A percentile compares a stretch with the other conserved stretches of the same genome.
Evolutionary conservation across 2,329 filamentous ascomycete species (phyloP).

Genomic region (Pseudogymnoascus sp.): DNA sequence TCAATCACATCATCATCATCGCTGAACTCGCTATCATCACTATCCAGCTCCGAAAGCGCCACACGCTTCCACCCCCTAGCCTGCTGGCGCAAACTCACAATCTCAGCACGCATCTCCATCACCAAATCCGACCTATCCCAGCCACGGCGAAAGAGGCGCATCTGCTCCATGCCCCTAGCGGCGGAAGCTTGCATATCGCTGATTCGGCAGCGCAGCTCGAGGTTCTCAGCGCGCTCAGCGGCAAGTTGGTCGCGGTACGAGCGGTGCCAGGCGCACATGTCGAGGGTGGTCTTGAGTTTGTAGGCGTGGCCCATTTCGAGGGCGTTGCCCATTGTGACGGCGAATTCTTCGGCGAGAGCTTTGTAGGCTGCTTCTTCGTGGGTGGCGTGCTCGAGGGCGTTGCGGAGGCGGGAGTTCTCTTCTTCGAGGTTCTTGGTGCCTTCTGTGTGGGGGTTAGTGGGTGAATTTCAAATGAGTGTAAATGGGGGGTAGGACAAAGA

Average conservation of each 20-base stretch:
- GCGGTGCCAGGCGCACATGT: conserved; percentile 56
- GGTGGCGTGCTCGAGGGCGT: conserved; percentile 54
- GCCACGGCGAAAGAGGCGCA: conserved; percentile 48
- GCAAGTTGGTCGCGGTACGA: conserved; percentile 58
- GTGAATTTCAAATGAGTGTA: conserved; percentile 12
- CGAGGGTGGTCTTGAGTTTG: conserved; percentile 53
- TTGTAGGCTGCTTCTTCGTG: conserved; percentile 52
- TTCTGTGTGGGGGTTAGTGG: conserved; percentile 30
- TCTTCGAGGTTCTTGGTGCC: conserved; percentile 53
- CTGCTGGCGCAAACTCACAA: conserved; percentile 47
- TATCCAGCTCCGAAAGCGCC: conserved; percentile 52
- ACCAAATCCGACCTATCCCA: conserved; percentile 49
- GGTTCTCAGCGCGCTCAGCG: conserved; percentile 57
- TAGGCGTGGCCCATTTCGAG: conserved; percentile 58
- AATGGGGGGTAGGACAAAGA: background rate
- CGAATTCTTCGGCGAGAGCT: conserved; percentile 48
- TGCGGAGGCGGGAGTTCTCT: conserved; percentile 51
- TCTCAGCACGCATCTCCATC: conserved; percentile 46
- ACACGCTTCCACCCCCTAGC: conserved; percentile 59
- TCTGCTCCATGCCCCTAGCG: conserved; percentile 46
- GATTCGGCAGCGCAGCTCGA: conserved; percentile 54
- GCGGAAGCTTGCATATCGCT: conserved; percentile 59
- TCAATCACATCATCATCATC: conserved; percentile 59
- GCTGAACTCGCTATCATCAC: conserved; percentile 51
- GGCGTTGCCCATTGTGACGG: conserved; percentile 47